Evolutionary conservation across 768 basidiomycete species (phyloP), one percentile per base, ranked within the genome.

Genomic region (Leccinum uliginosum): DNA sequence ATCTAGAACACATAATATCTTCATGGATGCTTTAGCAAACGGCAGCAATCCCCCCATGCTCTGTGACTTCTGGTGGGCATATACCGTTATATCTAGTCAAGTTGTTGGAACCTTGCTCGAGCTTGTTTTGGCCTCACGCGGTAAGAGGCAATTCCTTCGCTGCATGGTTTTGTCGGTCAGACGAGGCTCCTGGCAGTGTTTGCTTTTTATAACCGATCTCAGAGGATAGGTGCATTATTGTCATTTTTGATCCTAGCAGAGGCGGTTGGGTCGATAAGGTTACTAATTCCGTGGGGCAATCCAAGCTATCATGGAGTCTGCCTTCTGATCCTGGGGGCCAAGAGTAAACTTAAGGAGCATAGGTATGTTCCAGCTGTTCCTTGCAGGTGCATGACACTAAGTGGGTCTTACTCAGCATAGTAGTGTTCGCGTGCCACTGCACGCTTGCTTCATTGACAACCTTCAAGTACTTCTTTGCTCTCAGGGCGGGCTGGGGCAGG

Each of bases 141-240:
- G 65, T 66, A n/a, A 57, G 49, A 50, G 12, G 14, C 0, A 11
- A 15, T 32, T 30, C 27, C 11, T 21, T 32, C 8, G 2, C 0
- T 19, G 12, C 15, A n/a, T 11, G 26, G 17, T 15, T 14, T 23
- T 23, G 14, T 46, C 8, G 12, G 24, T 26, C 17, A 47, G 24
- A 47, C 24, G 7, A 47, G 2, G 46, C 10, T 17, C 24, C 50
- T 30, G 30, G 30, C 48, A 66, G 65, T 66, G 12, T 56, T 48
- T 21, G 62, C 65, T 19, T 49, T 67, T 2, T 66, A 66, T 23
- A 59, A 64, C n/a, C 57, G 56, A 43, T 66, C 59, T 17, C 55
- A 30, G 19, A 55, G 17, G 17, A 21, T 68, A 43, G 58, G 26
- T 12, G 30, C 60, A 21, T 12, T 62, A 4, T 21, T 66, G 8